phyloP scores from a whole-genome alignment of 352 stramenopile species.

The Globisporangium uncinulatum region DNA sequence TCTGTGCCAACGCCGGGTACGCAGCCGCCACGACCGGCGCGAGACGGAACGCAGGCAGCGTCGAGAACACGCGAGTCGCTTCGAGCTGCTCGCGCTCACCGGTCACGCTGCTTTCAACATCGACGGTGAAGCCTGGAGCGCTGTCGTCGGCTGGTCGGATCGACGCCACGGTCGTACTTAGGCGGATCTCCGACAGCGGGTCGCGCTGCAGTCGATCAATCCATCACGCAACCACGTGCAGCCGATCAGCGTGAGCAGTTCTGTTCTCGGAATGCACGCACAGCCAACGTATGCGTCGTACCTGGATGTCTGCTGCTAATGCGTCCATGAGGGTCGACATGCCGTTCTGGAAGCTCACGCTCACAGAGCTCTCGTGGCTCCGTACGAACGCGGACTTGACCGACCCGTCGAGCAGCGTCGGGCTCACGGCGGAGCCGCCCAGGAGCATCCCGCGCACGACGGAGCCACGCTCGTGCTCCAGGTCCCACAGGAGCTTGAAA shows the following conservation, averaged over 20 bases:
- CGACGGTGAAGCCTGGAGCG: conserved; percentile 28
- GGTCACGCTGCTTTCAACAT: conserved; percentile 25
- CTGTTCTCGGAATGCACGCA: neutral
- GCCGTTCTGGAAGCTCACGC: conserved; percentile 77
- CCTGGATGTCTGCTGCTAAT: conserved; percentile 35
- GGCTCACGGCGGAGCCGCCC: conserved; percentile 17
- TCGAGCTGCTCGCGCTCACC: conserved; percentile 26
- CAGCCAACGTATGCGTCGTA: conserved; percentile 1
- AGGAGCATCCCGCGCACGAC: conserved; percentile 75
- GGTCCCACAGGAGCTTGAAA: conserved; percentile 71
- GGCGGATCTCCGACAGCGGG: conserved; percentile 32
- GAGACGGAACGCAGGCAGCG: conserved; percentile 60
- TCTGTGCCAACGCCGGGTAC: conserved; percentile 38
- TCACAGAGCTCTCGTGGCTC: conserved; percentile 65
- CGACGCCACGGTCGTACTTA: conserved; percentile 29
- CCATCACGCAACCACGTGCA: too few species aligned
- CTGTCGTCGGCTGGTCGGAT: conserved; percentile 9
- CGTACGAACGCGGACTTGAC: conserved; percentile 70
- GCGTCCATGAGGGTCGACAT: conserved; percentile 69
- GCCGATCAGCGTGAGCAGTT: neutral
- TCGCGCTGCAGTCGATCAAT: conserved; percentile 15
- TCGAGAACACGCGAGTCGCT: conserved; percentile 73
- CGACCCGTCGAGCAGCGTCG: conserved; percentile 62
- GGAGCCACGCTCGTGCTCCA: conserved; percentile 72
- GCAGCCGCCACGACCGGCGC: conserved; percentile 33